A percentile compares a stretch with the other conserved stretches of the same genome.
These are phyloP conservation scores for Penicillium rolfsii DNA, from an alignment of 2,329 filamentous ascomycete genomes.

Conservation along the genomic window DNA sequence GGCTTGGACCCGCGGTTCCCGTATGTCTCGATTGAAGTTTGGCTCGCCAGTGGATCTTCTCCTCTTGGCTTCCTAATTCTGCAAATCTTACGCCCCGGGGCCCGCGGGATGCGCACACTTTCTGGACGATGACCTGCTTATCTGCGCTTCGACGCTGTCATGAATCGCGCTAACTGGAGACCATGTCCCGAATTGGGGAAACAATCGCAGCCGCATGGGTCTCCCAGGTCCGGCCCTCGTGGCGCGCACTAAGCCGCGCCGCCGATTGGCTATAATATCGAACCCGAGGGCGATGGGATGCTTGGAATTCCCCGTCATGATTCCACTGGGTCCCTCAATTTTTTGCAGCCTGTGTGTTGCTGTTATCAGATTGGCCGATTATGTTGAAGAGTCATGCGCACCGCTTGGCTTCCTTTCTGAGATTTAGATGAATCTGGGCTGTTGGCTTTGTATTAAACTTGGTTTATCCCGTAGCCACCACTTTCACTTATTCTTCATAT, in stretches of 20 bases:
- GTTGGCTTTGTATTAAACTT: conserved; percentile 9
- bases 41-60: conserved; percentile 12
- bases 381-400: conserved; percentile 9
- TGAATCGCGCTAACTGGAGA: neutral
- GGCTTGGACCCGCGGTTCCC: neutral
- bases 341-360: conserved; percentile 1
- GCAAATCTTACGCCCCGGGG: conserved; percentile 17
- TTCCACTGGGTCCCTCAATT: conserved; percentile 6
- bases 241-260: conserved; percentile 7
- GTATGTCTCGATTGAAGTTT: neutral
- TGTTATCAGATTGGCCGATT: conserved; percentile 9
- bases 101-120: conserved; percentile 18
- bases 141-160: neutral
- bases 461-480: neutral
- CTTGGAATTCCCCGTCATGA: neutral
- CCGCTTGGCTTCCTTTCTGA: conserved; percentile 24
- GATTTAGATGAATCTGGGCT: neutral
- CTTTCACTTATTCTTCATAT: neutral
- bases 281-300: conserved; percentile 3
- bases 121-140: neutral
- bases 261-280: conserved; percentile 8
- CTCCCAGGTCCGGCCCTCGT: conserved; percentile 5
- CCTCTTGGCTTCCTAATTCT: conserved; percentile 32
- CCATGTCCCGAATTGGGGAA: conserved; percentile 26
- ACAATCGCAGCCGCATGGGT: conserved; percentile 13